Conservation (phyloP, 352 stramenopile genomes). For the Nothophytophthora sp. region DNA sequence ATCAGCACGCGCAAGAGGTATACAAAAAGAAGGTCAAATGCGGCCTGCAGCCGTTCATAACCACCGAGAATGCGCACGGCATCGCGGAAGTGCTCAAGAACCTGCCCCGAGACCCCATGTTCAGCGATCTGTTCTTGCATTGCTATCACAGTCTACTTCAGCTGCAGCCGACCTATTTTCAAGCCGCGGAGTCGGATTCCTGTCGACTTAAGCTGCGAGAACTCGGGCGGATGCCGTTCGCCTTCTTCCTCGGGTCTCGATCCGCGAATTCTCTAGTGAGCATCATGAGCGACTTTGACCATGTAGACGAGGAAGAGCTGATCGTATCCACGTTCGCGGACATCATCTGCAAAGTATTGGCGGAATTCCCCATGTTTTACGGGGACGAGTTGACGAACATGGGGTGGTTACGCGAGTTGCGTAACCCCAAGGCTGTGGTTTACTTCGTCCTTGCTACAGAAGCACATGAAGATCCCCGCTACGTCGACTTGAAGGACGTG, state of each 20-base stretch:
- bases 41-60: constrained; percentile 53
- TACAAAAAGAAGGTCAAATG: constrained; percentile 86
- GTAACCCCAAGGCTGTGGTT: constrained; percentile 50
- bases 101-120: constrained; percentile 67
- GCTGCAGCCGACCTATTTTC: constrained; percentile 63
- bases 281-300: constrained; percentile 43
- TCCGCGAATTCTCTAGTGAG: constrained; percentile 58
- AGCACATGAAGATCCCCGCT: constrained; percentile 49
- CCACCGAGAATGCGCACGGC: constrained; percentile 64
- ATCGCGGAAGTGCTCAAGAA: constrained; percentile 86
- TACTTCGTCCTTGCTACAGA: constrained; percentile 69
- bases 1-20: constrained; percentile 56
- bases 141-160: constrained; percentile 59
- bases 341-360: constrained; percentile 64
- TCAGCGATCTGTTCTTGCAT: constrained; percentile 79
- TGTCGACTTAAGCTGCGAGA: constrained; percentile 53
- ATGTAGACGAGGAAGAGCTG: constrained; percentile 40
- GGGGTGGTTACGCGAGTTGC: constrained; percentile 53
- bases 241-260: constrained; percentile 65
- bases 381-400: constrained; percentile 73
- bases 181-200: constrained; percentile 40
- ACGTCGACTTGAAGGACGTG: constrained; percentile 58
- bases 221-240: constrained; percentile 63
- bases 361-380: constrained; percentile 63
- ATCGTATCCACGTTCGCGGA: constrained; percentile 60